Conservation (phyloP, 768 basidiomycete genomes). For the Tricholoma hemisulphureum region DNA sequence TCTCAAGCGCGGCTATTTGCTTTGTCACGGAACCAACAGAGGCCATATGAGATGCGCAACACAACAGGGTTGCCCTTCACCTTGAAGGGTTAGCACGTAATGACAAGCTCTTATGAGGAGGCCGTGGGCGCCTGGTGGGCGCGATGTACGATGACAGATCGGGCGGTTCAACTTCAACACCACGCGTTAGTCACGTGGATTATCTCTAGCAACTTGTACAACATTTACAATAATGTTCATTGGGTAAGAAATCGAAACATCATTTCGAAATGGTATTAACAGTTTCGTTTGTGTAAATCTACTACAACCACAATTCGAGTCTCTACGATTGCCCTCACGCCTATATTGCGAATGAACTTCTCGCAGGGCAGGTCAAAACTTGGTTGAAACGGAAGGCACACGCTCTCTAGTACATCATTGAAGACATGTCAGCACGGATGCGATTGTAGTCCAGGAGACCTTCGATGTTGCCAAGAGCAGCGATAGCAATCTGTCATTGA, state of each 20-base stretch:
- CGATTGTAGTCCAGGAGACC: conserved; percentile 95
- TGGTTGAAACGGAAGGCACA: background rate
- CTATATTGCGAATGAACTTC: background rate
- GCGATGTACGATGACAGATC: too few species aligned
- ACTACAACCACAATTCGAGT: background rate
- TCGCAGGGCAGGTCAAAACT: too few species aligned
- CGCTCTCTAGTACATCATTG: conserved; percentile 63
- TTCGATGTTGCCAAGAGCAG: conserved; percentile 87
- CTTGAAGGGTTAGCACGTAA: too few species aligned
- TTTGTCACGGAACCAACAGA: conserved; percentile 61
- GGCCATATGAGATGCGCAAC: conserved; percentile 25
- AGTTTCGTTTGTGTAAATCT: background rate
- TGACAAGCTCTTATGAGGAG: too few species aligned
- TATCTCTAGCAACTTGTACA: too few species aligned
- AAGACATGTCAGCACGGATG: conserved; percentile 79
- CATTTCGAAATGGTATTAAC: background rate
- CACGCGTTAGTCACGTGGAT: too few species aligned
- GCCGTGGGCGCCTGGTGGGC: too few species aligned
- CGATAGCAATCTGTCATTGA: conserved; percentile 65
- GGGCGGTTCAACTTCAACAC: too few species aligned
- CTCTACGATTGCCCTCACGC: background rate
- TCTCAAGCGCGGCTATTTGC: conserved; percentile 69
- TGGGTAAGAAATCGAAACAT: too few species aligned
- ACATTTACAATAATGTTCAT: too few species aligned
- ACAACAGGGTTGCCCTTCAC: too few species aligned